Evolutionary conservation across 2,329 filamentous ascomycete genomes (phyloP).

Genomic region (Chrysosphaeria jannelii): DNA sequence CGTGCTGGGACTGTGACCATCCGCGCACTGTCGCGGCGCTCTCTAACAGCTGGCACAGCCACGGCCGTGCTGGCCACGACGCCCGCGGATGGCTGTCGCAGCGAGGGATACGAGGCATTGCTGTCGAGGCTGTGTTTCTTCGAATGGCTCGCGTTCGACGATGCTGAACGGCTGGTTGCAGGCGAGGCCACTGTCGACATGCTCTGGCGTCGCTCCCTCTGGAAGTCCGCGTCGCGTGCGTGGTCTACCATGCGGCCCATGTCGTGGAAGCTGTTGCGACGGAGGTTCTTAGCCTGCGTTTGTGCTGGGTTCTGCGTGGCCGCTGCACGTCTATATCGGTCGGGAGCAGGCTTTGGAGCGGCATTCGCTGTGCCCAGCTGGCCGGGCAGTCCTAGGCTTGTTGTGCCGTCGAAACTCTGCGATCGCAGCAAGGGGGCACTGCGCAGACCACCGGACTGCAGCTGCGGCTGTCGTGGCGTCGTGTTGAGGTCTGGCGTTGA

Average conservation of each 20-base stretch:
- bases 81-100: too few species aligned
- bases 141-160: too few species aligned
- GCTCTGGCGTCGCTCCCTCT: constrained; percentile 7
- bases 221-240: too few species aligned
- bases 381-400: constrained; percentile 2
- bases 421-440: constrained; percentile 14
- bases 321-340: constrained; percentile 2
- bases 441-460: constrained; percentile 13
- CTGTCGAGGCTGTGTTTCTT: too few species aligned
- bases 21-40: neutral
- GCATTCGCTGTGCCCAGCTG: constrained; percentile 20
- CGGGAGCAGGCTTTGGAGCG: constrained; percentile 10
- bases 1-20: neutral
- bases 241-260: too few species aligned
- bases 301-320: too few species aligned
- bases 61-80: constrained; percentile 17
- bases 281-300: too few species aligned
- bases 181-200: neutral
- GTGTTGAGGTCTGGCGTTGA: constrained; percentile 34
- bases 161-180: too few species aligned
- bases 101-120: too few species aligned
- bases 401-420: constrained; percentile 10
- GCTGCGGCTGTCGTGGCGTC: constrained; percentile 2
- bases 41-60: constrained; percentile 26
- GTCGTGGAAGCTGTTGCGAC: too few species aligned